Evolutionary conservation across 176 grass and related monocot genomes (phyloP).

Genomic region (Aegilops longissima): DNA sequence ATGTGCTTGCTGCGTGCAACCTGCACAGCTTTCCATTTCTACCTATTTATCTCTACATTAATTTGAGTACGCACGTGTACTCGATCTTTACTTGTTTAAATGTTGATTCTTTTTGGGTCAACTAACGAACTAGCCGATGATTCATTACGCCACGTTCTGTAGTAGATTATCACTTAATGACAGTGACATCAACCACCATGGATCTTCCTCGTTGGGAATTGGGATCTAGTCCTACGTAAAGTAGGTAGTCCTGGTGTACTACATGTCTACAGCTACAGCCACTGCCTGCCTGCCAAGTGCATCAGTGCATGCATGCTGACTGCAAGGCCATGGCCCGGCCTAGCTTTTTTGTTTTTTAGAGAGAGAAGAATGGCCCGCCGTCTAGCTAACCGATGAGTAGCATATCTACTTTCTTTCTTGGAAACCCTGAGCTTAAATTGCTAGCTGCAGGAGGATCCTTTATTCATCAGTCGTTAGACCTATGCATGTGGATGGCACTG

Average conservation of each 20-base stretch:
- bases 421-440: constrained; percentile 14
- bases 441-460: neutral
- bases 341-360: neutral
- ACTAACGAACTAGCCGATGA: neutral
- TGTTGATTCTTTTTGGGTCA: neutral
- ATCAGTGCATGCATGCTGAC: constrained; percentile 7
- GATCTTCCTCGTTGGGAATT: constrained; percentile 7
- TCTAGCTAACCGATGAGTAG: neutral
- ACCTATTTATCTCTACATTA: neutral
- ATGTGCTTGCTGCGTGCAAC: neutral
- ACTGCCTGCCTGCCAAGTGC: neutral
- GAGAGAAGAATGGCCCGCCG: no score
- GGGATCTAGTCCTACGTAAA: neutral
- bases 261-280: neutral
- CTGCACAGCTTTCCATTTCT: neutral
- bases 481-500: neutral
- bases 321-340: constrained; percentile 7
- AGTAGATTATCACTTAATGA: neutral
- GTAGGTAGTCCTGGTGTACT: neutral
- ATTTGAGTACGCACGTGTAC: neutral
- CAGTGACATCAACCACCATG: neutral
- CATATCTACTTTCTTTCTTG: neutral
- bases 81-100: neutral
- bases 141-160: neutral
- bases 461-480: neutral